Base-by-base conservation (phyloP, 1,284 basidiomycete species). In the Fistulinella staudtii region DNA sequence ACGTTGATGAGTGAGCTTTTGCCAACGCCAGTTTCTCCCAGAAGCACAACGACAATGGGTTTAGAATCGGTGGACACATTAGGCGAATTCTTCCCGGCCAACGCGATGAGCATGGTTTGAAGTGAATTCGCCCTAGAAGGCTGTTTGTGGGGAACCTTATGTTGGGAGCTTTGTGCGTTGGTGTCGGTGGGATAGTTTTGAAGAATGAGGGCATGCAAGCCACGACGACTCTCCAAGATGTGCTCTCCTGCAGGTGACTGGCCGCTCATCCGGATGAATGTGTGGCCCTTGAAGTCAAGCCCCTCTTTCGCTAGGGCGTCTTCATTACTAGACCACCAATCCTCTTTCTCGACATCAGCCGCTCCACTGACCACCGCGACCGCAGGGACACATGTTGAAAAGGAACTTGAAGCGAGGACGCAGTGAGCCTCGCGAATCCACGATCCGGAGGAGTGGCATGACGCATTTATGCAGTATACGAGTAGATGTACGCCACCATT, bases 1-100 rank as follows among this genome's bases (percentile, higher is more conserved):
- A 55, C 22, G 29, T 61, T 66, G 50, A 61, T 33, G n/a, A 61
- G 43, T 1, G 60, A 66, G 41, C 60, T 61, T 50, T 61, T 61
- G 11, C 60, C 60, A 10, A 61, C 63, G 3, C 62, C 60, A 5
- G 33, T 44, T 36, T 61, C 60, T 4, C 60, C 60, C 4, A 61
- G 39, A 8, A 61, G 13, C 11, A 61, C 48, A 20, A 61, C 37
- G 13, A 57, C 41, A 24, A 48, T 39, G 23, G 33, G 21, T 21
- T 39, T 49, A 9, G 48, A 39, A 17, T 31, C 22, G 23, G 18
- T 10, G 3, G 30, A 35, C 30, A 8, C 8, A 8, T 18, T 36
- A 28, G 46, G 33, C 15, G 52, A 30, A 8, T 45, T 9, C n/a
- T 45, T 58, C 35, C 43, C 18, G 18, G 39, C 29, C 33, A 36